Conservation (phyloP, 2,329 filamentous ascomycete genomes). For the Ceratocystis destructans region DNA sequence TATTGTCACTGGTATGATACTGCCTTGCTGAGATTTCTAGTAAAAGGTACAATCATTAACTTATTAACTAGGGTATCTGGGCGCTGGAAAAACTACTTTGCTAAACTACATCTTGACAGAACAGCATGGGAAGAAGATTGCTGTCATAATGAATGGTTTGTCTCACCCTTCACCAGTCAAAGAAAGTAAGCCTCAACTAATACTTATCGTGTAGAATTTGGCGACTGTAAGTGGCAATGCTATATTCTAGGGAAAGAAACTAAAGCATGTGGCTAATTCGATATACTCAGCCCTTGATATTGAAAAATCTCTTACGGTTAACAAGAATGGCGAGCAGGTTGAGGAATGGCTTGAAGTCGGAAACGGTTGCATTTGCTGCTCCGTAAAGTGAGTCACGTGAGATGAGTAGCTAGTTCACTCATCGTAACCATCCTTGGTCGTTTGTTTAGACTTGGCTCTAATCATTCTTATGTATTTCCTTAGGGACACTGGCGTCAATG, state of each 20-base stretch:
- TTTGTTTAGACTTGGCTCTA: neutral
- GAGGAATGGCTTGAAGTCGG: constrained; percentile 93
- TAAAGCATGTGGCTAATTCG: constrained; percentile 12
- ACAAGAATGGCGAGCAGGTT: constrained; percentile 65
- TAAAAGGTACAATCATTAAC: neutral
- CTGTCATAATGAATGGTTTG: constrained; percentile 83
- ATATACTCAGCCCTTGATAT: constrained; percentile 64
- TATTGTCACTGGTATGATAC: constrained; percentile 56
- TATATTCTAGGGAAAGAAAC: constrained; percentile 16
- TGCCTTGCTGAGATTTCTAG: neutral
- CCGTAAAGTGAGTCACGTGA: constrained; percentile 57
- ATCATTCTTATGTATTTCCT: neutral
- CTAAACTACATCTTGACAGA: constrained; percentile 93
- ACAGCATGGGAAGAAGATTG: constrained; percentile 93
- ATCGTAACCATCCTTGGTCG: neutral
- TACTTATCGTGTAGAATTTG: constrained; percentile 49
- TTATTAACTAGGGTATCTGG: constrained; percentile 59
- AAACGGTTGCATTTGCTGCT: constrained; percentile 96
- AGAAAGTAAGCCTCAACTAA: constrained; percentile 16
- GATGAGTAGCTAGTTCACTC: neutral
- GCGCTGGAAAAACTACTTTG: constrained; percentile 87
- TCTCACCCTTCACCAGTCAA: neutral
- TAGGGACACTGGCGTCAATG: constrained; percentile 81
- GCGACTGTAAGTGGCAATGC: constrained; percentile 48
- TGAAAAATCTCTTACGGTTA: constrained; percentile 88